These are phyloP conservation scores for Coemansia nantahalensis DNA, from an alignment of 192 early-diverging fungal genomes.

Conservation along the genomic window DNA sequence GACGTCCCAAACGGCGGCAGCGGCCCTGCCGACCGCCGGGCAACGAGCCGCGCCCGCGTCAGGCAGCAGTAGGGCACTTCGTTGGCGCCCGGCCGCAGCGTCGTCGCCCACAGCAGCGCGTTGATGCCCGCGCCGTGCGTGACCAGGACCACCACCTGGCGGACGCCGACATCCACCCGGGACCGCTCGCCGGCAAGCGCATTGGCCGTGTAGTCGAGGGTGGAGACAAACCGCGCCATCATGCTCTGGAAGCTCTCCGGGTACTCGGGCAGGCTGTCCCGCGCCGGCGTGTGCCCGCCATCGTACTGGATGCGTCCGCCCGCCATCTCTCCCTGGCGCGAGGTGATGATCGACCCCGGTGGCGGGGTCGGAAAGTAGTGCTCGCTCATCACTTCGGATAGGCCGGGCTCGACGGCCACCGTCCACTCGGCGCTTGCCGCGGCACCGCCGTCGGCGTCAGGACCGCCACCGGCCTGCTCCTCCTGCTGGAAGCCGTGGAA, in stretches of 20 bases:
- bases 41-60: slow-evolving; percentile 14
- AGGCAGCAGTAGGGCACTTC: slow-evolving; percentile 41
- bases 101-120: slow-evolving; percentile 45
- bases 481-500: slow-evolving; percentile 16
- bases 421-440: slow-evolving; percentile 1
- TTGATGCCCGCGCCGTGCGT: slow-evolving; percentile 47
- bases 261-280: slow-evolving; percentile 21
- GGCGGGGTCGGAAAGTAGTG: slow-evolving; percentile 33
- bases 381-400: slow-evolving; percentile 48
- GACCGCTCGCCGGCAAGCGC: slow-evolving; percentile 7
- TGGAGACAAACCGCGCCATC: slow-evolving; percentile 42
- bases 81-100: slow-evolving; percentile 16
- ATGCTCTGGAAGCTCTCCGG: slow-evolving; percentile 46
- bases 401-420: slow-evolving; percentile 38
- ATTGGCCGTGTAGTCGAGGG: slow-evolving; percentile 17
- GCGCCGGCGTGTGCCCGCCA: slow-evolving; percentile 2
- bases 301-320: slow-evolving; percentile 14
- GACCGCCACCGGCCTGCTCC: background rate
- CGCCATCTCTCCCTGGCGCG: slow-evolving; percentile 7
- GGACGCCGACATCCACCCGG: background rate
- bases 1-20: slow-evolving; percentile 29
- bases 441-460: no score
- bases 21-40: slow-evolving; percentile 10
- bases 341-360: slow-evolving; percentile 23
- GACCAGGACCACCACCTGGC: slow-evolving; percentile 29